Evolutionary conservation across 805 yeast genomes (phyloP), one percentile per base, ranked within the genome.

Genomic region (Candida orba): DNA sequence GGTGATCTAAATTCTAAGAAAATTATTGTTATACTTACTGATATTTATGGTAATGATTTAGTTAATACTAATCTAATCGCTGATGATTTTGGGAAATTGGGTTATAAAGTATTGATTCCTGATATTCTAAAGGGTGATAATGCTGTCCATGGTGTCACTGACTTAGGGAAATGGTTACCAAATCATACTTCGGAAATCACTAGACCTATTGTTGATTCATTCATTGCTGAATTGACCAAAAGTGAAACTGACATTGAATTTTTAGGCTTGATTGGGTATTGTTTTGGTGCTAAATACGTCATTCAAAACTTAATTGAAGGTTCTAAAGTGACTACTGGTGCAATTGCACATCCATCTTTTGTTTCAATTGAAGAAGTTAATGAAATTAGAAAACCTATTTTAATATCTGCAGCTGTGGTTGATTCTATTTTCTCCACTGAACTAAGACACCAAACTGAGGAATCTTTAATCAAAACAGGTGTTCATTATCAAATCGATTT

Each of bases 261-360:
- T 51, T 47, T 82, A 20, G 79, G 74, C 36, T 76, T 77, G 18
- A 65, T 82, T 45, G 96, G 96, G 22, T 79, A 87, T 68, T 88
- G 96, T 66, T 88, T 70, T 51, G 96, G 96, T 59, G 95, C 87
- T 34, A 84, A 80, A 62, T 79, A 68, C 52, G 78, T 75, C 30
- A 53, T 84, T 45, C 78, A 73, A 47, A 74, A 79, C 45, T 60
- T 76, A 27, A 60, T 70, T 7, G 56, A 55, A 24, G 70, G 62
- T 15, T 43, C 51, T 22, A 41, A 44, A 37, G 72, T 75, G 31
- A 75, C 76, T 48, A 84, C 72, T 15, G 87, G 76, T 54, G 95
- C 91, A 14, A 63, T 77, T 49, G 93, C 93, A 8, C 97, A 90
- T 64, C 96, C 97, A 6, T 82, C 95, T 3, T 73, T 82, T 48